Base-by-base conservation (phyloP, 345 rosid genomes). In the Citrus reticulata region DNA sequence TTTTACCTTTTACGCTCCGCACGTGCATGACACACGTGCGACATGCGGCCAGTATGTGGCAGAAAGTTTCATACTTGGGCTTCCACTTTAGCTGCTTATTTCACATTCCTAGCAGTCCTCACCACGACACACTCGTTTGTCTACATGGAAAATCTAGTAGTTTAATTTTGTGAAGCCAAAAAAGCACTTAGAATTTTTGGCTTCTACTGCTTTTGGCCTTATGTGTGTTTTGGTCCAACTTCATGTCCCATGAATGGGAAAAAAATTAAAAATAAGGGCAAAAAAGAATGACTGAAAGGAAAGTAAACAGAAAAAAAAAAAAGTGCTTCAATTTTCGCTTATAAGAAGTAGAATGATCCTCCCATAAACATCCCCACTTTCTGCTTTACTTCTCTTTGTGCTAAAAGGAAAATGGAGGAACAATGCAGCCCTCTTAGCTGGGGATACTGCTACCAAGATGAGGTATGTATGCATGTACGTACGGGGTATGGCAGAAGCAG, bases 331-430 rank as follows among this genome's bases (percentile, higher is more conserved):
- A 30, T 17, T 54, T 17, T 35, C 76, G 55, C 79, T 63, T 86
- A 84, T 78, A 86, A 84, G 77, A 83, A 68, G 85, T 64, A 20
- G 35, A 54, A 77, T 32, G 20, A 73, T 34, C 42, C 54, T 42
- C 46, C 37, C 66, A 7, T 40, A 66, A 54, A 2, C 68, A 70
- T 14, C 68, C 32, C 73, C n/a, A 1, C 25, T 27, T 66, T 6
- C 10, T 46, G 42, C 40, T 64, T 70, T 64, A 77, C 54, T 6
- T 66, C 20, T 59, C 57, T 39, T 55, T 60, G 63, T 6, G 42
- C 22, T 22, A n/a, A 62, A 16, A 24, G 37, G 27, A 72, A 72
- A 64, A 89, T 89, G 92, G 90, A 87, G 37, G 88, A 86, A 39
- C 81, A 84, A 74, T 86, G 81, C 72, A 82, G 83, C 58, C 84